A percentile compares a stretch with the other conserved stretches of the same genome.
Conservation (phyloP, 768 basidiomycete genomes). For the Psilocybe tampanensis region DNA sequence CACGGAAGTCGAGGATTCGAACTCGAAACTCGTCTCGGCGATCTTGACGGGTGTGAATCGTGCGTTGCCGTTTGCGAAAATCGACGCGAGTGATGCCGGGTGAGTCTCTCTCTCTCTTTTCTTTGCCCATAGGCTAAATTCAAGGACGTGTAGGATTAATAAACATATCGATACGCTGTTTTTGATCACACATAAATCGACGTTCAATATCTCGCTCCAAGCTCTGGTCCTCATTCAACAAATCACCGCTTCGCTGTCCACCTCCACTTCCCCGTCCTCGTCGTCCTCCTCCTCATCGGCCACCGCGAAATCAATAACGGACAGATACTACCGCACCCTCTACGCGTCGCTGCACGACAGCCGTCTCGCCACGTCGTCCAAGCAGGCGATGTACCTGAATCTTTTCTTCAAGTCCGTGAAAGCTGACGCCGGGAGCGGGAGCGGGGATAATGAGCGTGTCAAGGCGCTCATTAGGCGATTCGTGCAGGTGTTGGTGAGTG, state of each 20-base stretch:
- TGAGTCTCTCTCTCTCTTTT: constrained; percentile 34
- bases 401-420: constrained; percentile 90
- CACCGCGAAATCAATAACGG: constrained; percentile 47
- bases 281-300: constrained; percentile 41
- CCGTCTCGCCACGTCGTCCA: constrained; percentile 79
- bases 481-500: constrained; percentile 74
- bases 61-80: constrained; percentile 88
- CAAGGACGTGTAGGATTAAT: constrained; percentile 54
- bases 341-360: constrained; percentile 89
- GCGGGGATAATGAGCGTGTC: constrained; percentile 55
- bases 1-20: constrained; percentile 73
- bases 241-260: constrained; percentile 59
- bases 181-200: constrained; percentile 91
- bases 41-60: constrained; percentile 94
- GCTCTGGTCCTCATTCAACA: constrained; percentile 89
- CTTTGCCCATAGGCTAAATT: constrained; percentile 1
- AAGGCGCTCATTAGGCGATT: constrained; percentile 84
- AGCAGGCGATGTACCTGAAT: constrained; percentile 97
- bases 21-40: constrained; percentile 85
- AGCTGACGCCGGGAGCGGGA: constrained; percentile 41
- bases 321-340: constrained; percentile 80
- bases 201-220: constrained; percentile 96
- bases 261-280: constrained; percentile 37
- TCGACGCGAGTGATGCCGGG: constrained; percentile 69
- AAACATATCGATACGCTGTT: constrained; percentile 93